phyloP scores from a whole-genome alignment of 2,329 filamentous ascomycete genomes.

The Pezicula carpinea region DNA sequence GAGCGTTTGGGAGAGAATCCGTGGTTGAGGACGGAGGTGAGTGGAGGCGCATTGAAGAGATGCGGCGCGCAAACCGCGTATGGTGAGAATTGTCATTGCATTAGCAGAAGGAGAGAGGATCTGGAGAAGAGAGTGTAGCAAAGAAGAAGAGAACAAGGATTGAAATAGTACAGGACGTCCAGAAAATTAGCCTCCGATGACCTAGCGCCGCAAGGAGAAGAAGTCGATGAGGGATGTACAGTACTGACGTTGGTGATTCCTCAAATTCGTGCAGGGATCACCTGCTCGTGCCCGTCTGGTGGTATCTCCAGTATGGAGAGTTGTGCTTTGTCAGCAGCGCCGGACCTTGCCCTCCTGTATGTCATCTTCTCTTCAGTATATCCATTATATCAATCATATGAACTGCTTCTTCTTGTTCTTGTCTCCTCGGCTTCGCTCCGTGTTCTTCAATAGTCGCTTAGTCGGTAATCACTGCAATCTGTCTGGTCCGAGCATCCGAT shows the following conservation, averaged over 20 bases:
- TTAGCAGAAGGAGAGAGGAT: background rate
- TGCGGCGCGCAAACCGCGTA: slow-evolving; percentile 22
- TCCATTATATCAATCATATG: background rate
- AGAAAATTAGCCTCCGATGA: background rate
- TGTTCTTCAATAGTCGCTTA: background rate
- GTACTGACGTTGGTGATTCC: background rate
- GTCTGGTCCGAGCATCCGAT: background rate
- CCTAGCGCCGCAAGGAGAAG: background rate
- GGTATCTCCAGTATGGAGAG: no score
- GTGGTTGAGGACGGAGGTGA: slow-evolving; percentile 5
- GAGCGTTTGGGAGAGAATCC: slow-evolving; percentile 36
- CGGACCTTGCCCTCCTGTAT: no score
- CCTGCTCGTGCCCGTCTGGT: background rate
- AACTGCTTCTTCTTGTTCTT: no score
- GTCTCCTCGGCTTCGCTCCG: background rate
- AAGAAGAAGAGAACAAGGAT: background rate
- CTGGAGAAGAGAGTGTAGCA: background rate
- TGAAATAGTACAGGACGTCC: background rate
- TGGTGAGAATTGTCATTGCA: slow-evolving; percentile 10
- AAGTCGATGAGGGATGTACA: background rate
- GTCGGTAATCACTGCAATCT: background rate
- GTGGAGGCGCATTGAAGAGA: slow-evolving; percentile 9
- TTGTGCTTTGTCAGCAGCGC: no score
- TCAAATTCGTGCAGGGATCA: background rate
- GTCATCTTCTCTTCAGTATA: no score